phyloP scores from a whole-genome alignment of 768 basidiomycete species.

The Mrakia blollopis region DNA sequence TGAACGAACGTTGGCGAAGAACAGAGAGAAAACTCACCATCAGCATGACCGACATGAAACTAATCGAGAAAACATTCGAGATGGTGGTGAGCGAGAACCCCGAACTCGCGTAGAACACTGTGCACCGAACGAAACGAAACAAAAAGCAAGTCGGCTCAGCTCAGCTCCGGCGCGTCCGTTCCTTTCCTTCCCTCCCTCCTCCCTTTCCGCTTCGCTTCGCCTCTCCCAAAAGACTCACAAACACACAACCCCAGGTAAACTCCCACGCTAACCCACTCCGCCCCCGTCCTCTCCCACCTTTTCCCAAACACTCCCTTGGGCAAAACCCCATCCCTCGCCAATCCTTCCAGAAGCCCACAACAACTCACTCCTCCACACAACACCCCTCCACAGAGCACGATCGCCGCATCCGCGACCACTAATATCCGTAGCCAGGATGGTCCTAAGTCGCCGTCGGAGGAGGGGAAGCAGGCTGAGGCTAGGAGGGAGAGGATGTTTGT shows the following conservation, averaged over 20 bases:
- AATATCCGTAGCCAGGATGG: slow-evolving; percentile 59
- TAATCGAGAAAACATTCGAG: slow-evolving; percentile 44
- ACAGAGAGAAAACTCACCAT: neutral
- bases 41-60: slow-evolving; percentile 29
- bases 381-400: slow-evolving; percentile 69
- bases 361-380: slow-evolving; percentile 53
- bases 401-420: slow-evolving; percentile 61
- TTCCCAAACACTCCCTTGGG: slow-evolving; percentile 52
- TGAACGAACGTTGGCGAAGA: too few species aligned
- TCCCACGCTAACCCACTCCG: slow-evolving; percentile 51
- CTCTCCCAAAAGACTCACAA: neutral
- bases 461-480: slow-evolving; percentile 52
- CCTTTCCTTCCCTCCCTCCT: too few species aligned
- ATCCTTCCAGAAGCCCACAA: slow-evolving; percentile 48
- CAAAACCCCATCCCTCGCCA: slow-evolving; percentile 53
- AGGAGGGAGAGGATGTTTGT: slow-evolving; percentile 63
- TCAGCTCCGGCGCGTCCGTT: neutral
- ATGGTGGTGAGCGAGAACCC: slow-evolving; percentile 54
- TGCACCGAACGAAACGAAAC: neutral
- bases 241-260: slow-evolving; percentile 23
- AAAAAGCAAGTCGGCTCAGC: neutral
- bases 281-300: slow-evolving; percentile 52
- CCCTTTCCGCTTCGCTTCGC: too few species aligned
- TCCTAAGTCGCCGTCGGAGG: too few species aligned
- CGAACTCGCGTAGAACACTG: slow-evolving; percentile 56